Conservation (phyloP, 371 early-diverging fungal genomes). For the Capillidium rhysosporum region DNA sequence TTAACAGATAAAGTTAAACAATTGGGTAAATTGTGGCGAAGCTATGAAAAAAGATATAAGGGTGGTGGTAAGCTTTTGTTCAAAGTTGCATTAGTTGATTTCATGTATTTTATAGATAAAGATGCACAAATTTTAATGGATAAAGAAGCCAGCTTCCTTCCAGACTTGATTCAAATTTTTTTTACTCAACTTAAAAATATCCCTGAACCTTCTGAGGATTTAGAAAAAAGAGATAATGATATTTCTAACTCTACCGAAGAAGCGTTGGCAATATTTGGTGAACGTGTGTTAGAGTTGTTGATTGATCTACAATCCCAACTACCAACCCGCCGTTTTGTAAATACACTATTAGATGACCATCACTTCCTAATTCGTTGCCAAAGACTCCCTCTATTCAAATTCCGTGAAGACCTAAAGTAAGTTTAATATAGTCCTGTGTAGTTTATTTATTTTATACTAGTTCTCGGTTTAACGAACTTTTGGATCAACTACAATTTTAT, state of each 20-base stretch:
- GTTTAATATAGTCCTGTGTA: background rate
- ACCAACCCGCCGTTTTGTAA: constrained; percentile 76
- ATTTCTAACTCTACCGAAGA: background rate
- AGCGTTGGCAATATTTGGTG: constrained; percentile 26
- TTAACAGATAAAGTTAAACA: constrained; percentile 33
- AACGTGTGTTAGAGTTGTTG: constrained; percentile 62
- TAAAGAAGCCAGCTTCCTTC: background rate
- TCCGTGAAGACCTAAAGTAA: constrained; percentile 5
- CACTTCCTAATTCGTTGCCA: constrained; percentile 39
- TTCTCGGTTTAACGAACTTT: constrained; percentile 31
- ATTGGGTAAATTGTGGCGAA: constrained; percentile 42
- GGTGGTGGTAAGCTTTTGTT: constrained; percentile 17
- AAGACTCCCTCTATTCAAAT: constrained; percentile 26
- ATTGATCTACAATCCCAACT: constrained; percentile 71
- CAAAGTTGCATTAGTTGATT: background rate
- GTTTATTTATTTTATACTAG: constrained; percentile 3
- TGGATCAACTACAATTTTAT: constrained; percentile 40
- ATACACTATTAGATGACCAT: constrained; percentile 60
- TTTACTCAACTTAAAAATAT: background rate
- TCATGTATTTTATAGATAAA: background rate
- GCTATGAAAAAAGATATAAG: constrained; percentile 23
- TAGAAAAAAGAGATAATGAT: background rate
- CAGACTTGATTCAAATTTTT: constrained; percentile 13
- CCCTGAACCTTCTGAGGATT: background rate
- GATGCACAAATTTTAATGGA: background rate